A percentile compares a stretch with the other conserved stretches of the same genome.
Evolutionary conservation across 192 early-diverging fungal genomes (phyloP).

Genomic region (Umbelopsis sp.): DNA sequence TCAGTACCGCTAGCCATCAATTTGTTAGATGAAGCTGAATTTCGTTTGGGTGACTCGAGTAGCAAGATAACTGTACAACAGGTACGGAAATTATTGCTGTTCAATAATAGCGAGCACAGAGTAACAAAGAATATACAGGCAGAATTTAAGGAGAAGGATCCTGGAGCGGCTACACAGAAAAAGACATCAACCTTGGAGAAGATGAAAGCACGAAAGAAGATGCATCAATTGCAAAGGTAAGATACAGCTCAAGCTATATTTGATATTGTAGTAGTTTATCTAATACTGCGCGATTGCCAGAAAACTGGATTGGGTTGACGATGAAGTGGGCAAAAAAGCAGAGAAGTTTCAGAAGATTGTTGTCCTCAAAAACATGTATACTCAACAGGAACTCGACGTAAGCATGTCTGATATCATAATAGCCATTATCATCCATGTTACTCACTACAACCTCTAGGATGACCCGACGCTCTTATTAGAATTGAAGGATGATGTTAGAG

Average conservation of each 20-base stretch:
- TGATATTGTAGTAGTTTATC: not conserved
- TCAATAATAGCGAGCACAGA: not conserved
- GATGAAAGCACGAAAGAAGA: constrained; percentile 63
- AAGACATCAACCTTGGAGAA: constrained; percentile 51
- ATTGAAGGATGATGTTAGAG: constrained; percentile 90
- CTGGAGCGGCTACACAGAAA: not conserved
- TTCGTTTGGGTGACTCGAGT: constrained; percentile 63
- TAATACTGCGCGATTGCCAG: constrained; percentile 42
- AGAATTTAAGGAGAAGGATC: constrained; percentile 76
- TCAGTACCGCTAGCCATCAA: constrained; percentile 84
- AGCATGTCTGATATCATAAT: not conserved
- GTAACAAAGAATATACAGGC: constrained; percentile 55
- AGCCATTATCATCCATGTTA: too few species aligned
- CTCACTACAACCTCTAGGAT: constrained; percentile 46
- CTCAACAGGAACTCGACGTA: constrained; percentile 84
- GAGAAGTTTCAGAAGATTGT: constrained; percentile 83
- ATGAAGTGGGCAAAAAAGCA: constrained; percentile 61
- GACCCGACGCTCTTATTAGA: constrained; percentile 89
- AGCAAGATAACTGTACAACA: constrained; percentile 73
- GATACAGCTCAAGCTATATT: not conserved
- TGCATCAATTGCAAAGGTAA: constrained; percentile 79
- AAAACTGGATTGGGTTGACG: constrained; percentile 92
- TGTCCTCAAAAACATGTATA: constrained; percentile 96
- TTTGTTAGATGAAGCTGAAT: constrained; percentile 85
- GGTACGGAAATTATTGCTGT: constrained; percentile 31